Conservation (phyloP, 768 basidiomycete genomes). For the Neoboletus subvelutipes region DNA sequence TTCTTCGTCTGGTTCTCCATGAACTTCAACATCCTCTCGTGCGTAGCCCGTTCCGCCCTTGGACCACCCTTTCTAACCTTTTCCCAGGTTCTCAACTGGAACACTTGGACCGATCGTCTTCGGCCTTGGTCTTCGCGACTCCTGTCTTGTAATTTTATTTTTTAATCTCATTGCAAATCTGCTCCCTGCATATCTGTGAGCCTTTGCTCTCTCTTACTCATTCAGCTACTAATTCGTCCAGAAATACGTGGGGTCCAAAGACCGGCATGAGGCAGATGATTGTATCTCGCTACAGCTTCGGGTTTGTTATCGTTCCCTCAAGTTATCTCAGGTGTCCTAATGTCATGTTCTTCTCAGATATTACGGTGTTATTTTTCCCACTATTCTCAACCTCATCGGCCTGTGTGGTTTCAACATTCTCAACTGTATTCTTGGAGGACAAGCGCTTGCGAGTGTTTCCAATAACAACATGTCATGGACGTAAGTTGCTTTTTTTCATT, state of each 20-base stretch:
- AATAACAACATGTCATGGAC: conserved; percentile 50
- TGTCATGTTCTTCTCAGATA: conserved; percentile 34
- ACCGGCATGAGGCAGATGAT: conserved; percentile 84
- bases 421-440: conserved; percentile 68
- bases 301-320: conserved; percentile 43
- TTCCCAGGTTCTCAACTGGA: conserved; percentile 61
- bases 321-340: conserved; percentile 11
- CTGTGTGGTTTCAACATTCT: conserved; percentile 65
- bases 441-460: conserved; percentile 59
- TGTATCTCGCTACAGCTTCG: conserved; percentile 60
- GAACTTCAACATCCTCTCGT: conserved; percentile 65
- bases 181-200: conserved; percentile 62
- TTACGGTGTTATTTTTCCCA: conserved; percentile 53
- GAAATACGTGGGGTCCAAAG: conserved; percentile 74
- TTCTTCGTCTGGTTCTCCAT: conserved; percentile 75
- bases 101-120: conserved; percentile 65
- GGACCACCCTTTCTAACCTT: neutral
- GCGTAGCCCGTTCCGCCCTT: conserved; percentile 10
- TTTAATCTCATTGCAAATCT: conserved; percentile 61
- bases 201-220: neutral
- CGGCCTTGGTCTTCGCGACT: conserved; percentile 58
- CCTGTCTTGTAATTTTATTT: conserved; percentile 64
- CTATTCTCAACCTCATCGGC: conserved; percentile 56
- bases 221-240: conserved; percentile 15
- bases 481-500: conserved; percentile 31